Evolutionary conservation across 2,329 filamentous ascomycete genomes (phyloP).

Genomic region (Sporothrix euskadiensis): DNA sequence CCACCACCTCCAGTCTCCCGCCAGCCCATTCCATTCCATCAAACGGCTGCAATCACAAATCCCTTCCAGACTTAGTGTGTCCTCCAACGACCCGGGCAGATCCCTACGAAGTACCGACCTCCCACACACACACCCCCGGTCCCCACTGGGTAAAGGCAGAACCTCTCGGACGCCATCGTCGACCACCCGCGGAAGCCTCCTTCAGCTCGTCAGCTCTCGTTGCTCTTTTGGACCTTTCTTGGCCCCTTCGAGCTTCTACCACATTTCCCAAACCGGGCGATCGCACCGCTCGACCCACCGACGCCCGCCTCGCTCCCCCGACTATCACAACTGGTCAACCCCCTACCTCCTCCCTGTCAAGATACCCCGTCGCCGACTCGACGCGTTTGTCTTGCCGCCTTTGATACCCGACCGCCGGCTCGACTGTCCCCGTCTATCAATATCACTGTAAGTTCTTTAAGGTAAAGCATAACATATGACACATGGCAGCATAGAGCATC

Average conservation of each 20-base stretch:
- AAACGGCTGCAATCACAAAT: constrained; percentile 17
- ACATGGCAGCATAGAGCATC: neutral
- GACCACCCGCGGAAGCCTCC: neutral
- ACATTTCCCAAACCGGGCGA: constrained; percentile 12
- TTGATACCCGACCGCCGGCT: neutral
- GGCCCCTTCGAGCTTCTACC: neutral
- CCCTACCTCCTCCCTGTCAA: neutral
- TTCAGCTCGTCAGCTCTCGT: neutral
- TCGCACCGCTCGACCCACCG: neutral
- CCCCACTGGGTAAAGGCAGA: neutral
- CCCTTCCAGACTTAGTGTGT: constrained; percentile 16
- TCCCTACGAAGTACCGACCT: constrained; percentile 9
- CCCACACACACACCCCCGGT: neutral
- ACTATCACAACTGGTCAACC: neutral
- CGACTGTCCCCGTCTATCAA: neutral
- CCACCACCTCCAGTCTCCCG: neutral
- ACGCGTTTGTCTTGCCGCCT: neutral
- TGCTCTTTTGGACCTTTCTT: neutral
- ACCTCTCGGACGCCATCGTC: neutral
- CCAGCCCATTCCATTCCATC: constrained; percentile 16
- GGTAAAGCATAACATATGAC: neutral
- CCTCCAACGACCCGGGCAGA: constrained; percentile 16
- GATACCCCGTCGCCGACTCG: constrained; percentile 1
- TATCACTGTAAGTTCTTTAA: neutral
- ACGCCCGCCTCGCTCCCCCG: constrained; percentile 6